Evolutionary conservation across 768 basidiomycete species (phyloP), one percentile per base, ranked within the genome.

Genomic region (Coprinopsis strossmayeri): DNA sequence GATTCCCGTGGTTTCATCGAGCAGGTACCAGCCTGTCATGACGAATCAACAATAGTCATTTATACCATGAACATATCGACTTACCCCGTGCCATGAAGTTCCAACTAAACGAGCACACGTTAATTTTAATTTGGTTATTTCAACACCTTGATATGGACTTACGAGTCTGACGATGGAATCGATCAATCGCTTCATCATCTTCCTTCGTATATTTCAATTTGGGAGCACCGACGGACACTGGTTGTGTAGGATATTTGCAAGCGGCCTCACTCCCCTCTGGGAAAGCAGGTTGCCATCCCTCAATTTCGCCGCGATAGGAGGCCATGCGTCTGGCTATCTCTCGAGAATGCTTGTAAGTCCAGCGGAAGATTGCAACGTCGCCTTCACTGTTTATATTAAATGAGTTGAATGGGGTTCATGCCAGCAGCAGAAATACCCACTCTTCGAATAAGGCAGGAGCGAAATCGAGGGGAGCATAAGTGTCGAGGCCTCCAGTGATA

Each of bases 271-370:
- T 70, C 27, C 59, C 66, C 28, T 56, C 55, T 21, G 66, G n/a
- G 61, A 54, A 76, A 11, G 32, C 45, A 0, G 74, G 74, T 51
- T 76, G 70, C 0, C 55, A 62, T 3, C 50, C 48, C 13, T 50
- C 38, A 5, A 66, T 54, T 45, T 72, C 73, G 1, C 76, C 75
- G 34, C 68, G 63, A 53, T 67, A 74, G 24, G 53, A 42, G 3
- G 65, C 55, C 73, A 81, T 79, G 13, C 82, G 76, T 32, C 83
- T 72, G 2, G 67, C 64, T 7, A 78, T 53, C 62, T 85, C 82
- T 1, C 81, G 70, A 2, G 58, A 46, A 46, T 69, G 71, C 53
- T 84, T 85, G 60, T 82, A 84, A 0, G 57, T 66, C 69, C 77
- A 77, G 46, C 65, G 65, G 38, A 82, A 53, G 18, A 71, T 62